phyloP scores from a whole-genome alignment of 2,329 filamentous ascomycete genomes.

The Arachnopeziza araneosa region DNA sequence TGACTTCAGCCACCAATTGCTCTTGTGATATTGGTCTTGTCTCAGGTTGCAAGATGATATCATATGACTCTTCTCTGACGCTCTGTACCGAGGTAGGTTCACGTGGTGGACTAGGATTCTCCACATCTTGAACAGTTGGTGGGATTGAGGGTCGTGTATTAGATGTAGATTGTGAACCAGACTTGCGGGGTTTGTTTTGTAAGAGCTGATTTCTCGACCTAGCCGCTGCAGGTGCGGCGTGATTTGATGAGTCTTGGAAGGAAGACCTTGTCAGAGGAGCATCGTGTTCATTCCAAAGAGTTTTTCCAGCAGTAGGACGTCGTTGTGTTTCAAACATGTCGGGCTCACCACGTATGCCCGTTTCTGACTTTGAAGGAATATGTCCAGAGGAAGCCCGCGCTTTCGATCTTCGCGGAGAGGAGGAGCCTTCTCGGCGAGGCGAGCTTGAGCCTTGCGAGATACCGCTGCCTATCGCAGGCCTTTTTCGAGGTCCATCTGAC shows the following conservation, averaged over 20 bases:
- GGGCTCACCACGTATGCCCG: slow-evolving; percentile 9
- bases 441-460: slow-evolving; percentile 25
- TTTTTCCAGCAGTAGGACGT: slow-evolving; percentile 15
- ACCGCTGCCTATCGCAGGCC: slow-evolving; percentile 24
- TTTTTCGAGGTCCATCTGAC: slow-evolving; percentile 19
- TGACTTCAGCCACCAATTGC: slow-evolving; percentile 28
- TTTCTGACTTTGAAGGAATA: slow-evolving; percentile 8
- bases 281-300: slow-evolving; percentile 26
- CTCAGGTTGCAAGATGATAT: slow-evolving; percentile 43
- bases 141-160: background rate
- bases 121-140: background rate
- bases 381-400: slow-evolving; percentile 18
- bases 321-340: slow-evolving; percentile 8
- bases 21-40: slow-evolving; percentile 37
- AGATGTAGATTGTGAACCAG: background rate
- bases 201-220: slow-evolving; percentile 16
- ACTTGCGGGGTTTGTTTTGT: slow-evolving; percentile 14
- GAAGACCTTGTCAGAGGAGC: slow-evolving; percentile 14
- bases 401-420: slow-evolving; percentile 21
- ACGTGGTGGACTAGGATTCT: background rate
- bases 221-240: slow-evolving; percentile 21
- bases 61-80: slow-evolving; percentile 41
- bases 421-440: slow-evolving; percentile 19
- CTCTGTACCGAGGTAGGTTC: background rate
- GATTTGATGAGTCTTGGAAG: slow-evolving; percentile 24